Evolutionary conservation across 2,329 filamentous ascomycete species (phyloP).

Genomic region (Cladophialophora immunda): DNA sequence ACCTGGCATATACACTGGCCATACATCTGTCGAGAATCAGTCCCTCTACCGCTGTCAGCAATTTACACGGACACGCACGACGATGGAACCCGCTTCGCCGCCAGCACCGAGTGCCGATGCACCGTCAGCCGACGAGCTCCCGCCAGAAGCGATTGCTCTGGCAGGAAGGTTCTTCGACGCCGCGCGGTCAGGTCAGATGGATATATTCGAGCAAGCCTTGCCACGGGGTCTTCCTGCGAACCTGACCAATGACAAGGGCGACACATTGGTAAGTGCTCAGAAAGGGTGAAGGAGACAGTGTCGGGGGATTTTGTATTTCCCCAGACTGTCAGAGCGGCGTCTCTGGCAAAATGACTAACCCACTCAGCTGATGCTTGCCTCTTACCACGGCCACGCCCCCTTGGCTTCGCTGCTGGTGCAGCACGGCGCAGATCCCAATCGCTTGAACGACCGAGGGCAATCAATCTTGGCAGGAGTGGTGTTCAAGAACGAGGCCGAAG

Average conservation of each 20-base stretch:
- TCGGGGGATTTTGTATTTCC: background rate
- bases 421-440: slow-evolving; percentile 72
- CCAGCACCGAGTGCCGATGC: slow-evolving; percentile 6
- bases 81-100: slow-evolving; percentile 19
- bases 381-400: slow-evolving; percentile 72
- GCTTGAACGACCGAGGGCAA: slow-evolving; percentile 73
- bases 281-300: background rate
- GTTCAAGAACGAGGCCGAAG: slow-evolving; percentile 73
- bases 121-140: slow-evolving; percentile 50
- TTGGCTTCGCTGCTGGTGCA: slow-evolving; percentile 69
- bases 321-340: background rate
- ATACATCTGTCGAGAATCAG: background rate
- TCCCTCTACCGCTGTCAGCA: slow-evolving; percentile 4
- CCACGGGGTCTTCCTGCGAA: slow-evolving; percentile 72
- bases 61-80: background rate
- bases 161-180: slow-evolving; percentile 73
- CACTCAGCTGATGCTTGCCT: slow-evolving; percentile 72
- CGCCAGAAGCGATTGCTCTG: slow-evolving; percentile 72
- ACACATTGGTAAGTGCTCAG: slow-evolving; percentile 65
- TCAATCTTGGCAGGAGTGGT: slow-evolving; percentile 75
- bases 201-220: slow-evolving; percentile 70
- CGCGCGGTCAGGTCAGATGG: slow-evolving; percentile 67
- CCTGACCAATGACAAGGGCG: slow-evolving; percentile 76
- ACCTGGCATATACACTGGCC: slow-evolving; percentile 14
- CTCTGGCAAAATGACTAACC: slow-evolving; percentile 10